Evolutionary conservation across 2,329 filamentous ascomycete species (phyloP).

Genomic region (Colletotrichum tropicicola): DNA sequence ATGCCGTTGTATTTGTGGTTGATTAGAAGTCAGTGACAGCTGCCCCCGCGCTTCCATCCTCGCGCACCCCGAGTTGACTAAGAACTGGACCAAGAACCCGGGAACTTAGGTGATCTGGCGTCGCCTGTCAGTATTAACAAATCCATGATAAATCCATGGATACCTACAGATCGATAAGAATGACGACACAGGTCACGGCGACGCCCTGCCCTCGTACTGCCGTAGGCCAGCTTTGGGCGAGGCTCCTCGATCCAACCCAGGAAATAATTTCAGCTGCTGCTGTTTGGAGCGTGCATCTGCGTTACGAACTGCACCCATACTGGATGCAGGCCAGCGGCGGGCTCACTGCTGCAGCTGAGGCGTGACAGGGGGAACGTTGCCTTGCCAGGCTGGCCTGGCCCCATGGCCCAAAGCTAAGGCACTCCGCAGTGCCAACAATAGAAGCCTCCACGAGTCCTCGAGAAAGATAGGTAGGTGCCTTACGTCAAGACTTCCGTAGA

Average conservation of each 20-base stretch:
- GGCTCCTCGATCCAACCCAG: neutral
- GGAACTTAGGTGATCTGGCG: neutral
- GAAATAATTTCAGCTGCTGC: neutral
- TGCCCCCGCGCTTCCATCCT: neutral
- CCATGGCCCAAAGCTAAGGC: conserved; percentile 3
- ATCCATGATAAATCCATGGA: too few species aligned
- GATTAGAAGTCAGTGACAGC: neutral
- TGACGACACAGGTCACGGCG: neutral
- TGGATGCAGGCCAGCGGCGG: conserved; percentile 16
- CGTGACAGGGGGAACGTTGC: conserved; percentile 18
- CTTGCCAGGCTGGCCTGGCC: conserved; percentile 23
- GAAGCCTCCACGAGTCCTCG: conserved; percentile 7
- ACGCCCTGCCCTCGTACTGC: neutral
- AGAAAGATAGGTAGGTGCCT: neutral
- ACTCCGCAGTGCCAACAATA: conserved; percentile 29
- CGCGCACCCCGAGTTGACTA: too few species aligned
- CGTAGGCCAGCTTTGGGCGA: neutral
- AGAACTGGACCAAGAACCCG: too few species aligned
- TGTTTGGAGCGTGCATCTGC: neutral
- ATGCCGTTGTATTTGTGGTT: neutral
- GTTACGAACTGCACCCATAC: conserved; percentile 9
- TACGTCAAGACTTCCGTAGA: conserved; percentile 8
- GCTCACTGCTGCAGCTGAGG: neutral
- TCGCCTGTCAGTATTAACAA: too few species aligned
- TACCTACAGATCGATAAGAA: too few species aligned